Base-by-base conservation (phyloP, 2,329 filamentous ascomycete species). In the Rhexocercosporidium sp. region DNA sequence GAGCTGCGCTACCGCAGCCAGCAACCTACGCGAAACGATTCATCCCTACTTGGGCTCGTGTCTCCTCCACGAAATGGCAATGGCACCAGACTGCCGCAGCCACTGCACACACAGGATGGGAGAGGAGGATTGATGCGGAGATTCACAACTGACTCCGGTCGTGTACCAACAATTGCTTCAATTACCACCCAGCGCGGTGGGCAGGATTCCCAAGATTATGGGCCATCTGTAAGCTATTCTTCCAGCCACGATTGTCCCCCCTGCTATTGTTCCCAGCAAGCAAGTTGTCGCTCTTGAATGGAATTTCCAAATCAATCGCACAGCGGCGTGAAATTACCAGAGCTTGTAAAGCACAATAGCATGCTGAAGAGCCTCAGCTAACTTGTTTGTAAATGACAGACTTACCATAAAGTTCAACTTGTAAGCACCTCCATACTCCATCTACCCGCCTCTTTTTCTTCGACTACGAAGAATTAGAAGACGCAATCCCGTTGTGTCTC, bases 91-190 rank as follows among this genome's bases (percentile, higher is more conserved):
- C 84, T 89, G 78, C 84, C 82, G 71, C 86, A 86, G 72, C 84
- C 86, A 71, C 81, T 83, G 66, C 79, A 82, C 69, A 79, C 86
- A 71, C 86, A 88, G 79, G 93, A 97, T 77, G 86, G 87, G 72
- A 90, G 94, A 80, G 88, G 88, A 70, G 90, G 89, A 74, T 85
- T 98, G 78, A 93, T 94, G 80, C 90, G 95, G 77, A 91, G 95
- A 77, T 98, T 98, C 82, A 98, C 95, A 71, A 96, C 94, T 66
- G 96, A 97, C 82, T 90, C 92, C 81, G 86, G 93, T 81, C 86
- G 94, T 85, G 83, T 95, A 81, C 91, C 92, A 79, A 93, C 91
- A 78, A 83, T 92, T 80, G 87, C 85, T 66, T 73, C 76, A 57
- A 72, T 77, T 51, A 67, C 73, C n/a, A 74, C 37, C 37, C 76